Evolutionary conservation across 2,329 filamentous ascomycete genomes (phyloP).

Genomic region (Aulographum hederae): DNA sequence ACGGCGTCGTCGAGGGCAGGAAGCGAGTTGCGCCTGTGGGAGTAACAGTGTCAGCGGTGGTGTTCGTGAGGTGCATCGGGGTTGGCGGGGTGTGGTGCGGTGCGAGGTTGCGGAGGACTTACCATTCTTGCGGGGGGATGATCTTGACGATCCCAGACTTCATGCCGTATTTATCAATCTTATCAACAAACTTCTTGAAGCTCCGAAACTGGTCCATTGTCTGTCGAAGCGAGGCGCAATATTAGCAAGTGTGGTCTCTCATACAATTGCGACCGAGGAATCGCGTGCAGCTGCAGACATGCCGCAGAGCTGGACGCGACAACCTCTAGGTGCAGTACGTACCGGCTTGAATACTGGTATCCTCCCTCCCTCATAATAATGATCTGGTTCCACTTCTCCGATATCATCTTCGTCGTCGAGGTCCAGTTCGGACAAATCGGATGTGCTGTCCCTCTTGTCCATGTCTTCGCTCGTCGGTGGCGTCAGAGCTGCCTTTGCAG

Average conservation of each 20-base stretch:
- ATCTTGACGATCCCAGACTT: slow-evolving; percentile 94
- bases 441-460: slow-evolving; percentile 26
- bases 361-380: slow-evolving; percentile 64
- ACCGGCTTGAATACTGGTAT: slow-evolving; percentile 87
- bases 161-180: slow-evolving; percentile 90
- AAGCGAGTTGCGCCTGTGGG: slow-evolving; percentile 44
- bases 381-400: slow-evolving; percentile 64
- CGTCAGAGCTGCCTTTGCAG: slow-evolving; percentile 29
- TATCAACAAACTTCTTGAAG: slow-evolving; percentile 81
- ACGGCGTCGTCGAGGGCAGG: slow-evolving; percentile 67
- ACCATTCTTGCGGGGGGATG: slow-evolving; percentile 88
- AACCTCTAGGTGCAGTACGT: too few species aligned
- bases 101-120: slow-evolving; percentile 16
- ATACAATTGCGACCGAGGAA: too few species aligned
- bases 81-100: neutral
- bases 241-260: slow-evolving; percentile 5
- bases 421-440: slow-evolving; percentile 29
- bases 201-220: slow-evolving; percentile 89
- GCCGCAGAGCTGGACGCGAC: too few species aligned
- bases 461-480: slow-evolving; percentile 34
- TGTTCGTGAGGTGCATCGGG: neutral
- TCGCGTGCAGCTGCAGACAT: too few species aligned
- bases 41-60: slow-evolving; percentile 1
- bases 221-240: slow-evolving; percentile 20
- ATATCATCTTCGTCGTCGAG: slow-evolving; percentile 30